These are phyloP conservation scores for Torulaspora maleeae DNA, from an alignment of 805 yeast genomes.

Conservation along the genomic window DNA sequence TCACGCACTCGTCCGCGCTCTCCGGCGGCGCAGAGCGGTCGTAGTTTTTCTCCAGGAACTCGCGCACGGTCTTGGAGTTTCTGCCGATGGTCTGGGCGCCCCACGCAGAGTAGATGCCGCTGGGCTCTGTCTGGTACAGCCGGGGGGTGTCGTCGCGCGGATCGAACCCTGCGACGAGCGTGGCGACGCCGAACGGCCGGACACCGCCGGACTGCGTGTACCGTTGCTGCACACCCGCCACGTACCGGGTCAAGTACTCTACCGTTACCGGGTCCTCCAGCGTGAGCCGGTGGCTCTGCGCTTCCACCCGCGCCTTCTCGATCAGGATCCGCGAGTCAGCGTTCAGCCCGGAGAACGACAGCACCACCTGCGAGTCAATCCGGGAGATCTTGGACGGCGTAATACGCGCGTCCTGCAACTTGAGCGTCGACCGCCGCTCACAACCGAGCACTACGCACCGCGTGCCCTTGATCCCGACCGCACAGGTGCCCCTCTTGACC, in stretches of 20 bases:
- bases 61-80: constrained; percentile 90
- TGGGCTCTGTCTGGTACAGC: constrained; percentile 93
- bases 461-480: constrained; percentile 92
- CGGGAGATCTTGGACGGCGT: constrained; percentile 93
- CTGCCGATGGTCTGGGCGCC: constrained; percentile 96
- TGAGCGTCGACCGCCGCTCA: constrained; percentile 91
- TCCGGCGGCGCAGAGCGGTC: constrained; percentile 47
- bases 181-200: constrained; percentile 95
- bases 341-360: constrained; percentile 95
- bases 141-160: constrained; percentile 67
- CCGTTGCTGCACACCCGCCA: constrained; percentile 96
- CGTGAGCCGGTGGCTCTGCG: constrained; percentile 90
- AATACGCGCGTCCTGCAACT: constrained; percentile 92
- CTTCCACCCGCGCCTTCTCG: constrained; percentile 93
- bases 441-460: constrained; percentile 90
- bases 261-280: constrained; percentile 89
- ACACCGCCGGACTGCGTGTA: constrained; percentile 99
- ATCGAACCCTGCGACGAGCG: constrained; percentile 94
- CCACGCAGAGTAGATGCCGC: constrained; percentile 97
- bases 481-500: constrained; percentile 96
- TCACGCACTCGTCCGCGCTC: constrained; percentile 64
- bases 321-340: constrained; percentile 97
- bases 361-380: constrained; percentile 82
- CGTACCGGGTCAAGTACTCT: constrained; percentile 87
- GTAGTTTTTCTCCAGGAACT: constrained; percentile 88